Evolutionary conservation across 352 stramenopile species (phyloP).

Genomic region (Nothophytophthora sp.): DNA sequence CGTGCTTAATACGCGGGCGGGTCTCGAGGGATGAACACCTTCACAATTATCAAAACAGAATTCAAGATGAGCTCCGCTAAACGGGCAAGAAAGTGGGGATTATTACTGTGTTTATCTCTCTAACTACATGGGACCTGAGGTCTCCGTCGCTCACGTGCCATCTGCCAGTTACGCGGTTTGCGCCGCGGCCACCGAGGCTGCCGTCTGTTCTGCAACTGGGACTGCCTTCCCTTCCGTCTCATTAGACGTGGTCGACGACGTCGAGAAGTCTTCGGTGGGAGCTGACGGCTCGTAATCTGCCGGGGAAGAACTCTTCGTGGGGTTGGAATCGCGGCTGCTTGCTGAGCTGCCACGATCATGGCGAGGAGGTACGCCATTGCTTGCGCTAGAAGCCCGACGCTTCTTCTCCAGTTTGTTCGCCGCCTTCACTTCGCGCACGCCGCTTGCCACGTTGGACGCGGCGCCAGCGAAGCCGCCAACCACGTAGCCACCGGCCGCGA

Average conservation of each 20-base stretch:
- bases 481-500: constrained; percentile 75
- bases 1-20: constrained; percentile 6
- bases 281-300: constrained; percentile 1
- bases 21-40: neutral
- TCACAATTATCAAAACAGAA: neutral
- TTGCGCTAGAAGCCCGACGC: constrained; percentile 36
- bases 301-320: constrained; percentile 25
- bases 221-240: constrained; percentile 14
- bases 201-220: constrained; percentile 9
- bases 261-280: neutral
- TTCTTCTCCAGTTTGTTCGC: constrained; percentile 76
- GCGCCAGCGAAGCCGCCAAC: constrained; percentile 84
- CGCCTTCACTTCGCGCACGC: constrained; percentile 80
- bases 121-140: constrained; percentile 19
- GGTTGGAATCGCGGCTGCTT: constrained; percentile 27
- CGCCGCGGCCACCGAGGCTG: constrained; percentile 15
- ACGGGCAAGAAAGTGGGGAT: constrained; percentile 14
- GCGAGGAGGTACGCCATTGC: neutral
- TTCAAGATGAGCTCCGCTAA: neutral
- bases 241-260: neutral
- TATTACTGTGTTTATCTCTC: constrained; percentile 32
- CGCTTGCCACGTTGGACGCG: constrained; percentile 80
- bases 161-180: constrained; percentile 30
- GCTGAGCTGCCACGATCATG: neutral
- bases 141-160: constrained; percentile 2